Evolutionary conservation across 306 rosid species (phyloP).

Genomic region (Trichosanthes cucumerina): DNA sequence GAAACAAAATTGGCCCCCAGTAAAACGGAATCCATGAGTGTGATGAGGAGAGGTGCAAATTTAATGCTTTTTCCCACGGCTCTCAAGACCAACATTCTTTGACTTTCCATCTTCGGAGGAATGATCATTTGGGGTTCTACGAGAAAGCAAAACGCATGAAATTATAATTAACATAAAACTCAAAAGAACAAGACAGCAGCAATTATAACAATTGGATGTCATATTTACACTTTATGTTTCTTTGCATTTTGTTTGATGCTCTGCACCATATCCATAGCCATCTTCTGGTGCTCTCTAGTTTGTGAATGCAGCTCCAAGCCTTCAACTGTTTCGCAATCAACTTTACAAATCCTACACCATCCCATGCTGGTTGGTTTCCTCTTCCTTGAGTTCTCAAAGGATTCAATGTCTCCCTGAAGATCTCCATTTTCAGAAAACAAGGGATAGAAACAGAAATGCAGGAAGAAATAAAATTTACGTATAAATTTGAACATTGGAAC

Average conservation of each 20-base stretch:
- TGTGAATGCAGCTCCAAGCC: slow-evolving; percentile 95
- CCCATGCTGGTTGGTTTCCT: slow-evolving; percentile 73
- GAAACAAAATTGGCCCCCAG: slow-evolving; percentile 31
- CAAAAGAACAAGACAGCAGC: not conserved
- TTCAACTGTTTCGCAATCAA: slow-evolving; percentile 91
- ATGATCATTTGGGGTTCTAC: slow-evolving; percentile 49
- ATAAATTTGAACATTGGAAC: slow-evolving; percentile 19
- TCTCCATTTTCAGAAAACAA: slow-evolving; percentile 15
- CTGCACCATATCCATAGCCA: slow-evolving; percentile 87
- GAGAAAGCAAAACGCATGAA: slow-evolving; percentile 6
- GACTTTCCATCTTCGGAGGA: slow-evolving; percentile 58
- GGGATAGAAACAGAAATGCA: not conserved
- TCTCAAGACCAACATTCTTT: slow-evolving; percentile 38
- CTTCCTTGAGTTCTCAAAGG: slow-evolving; percentile 60
- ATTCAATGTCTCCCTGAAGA: slow-evolving; percentile 60
- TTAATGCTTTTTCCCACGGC: slow-evolving; percentile 51
- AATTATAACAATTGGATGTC: slow-evolving; percentile 9
- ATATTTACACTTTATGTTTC: slow-evolving; percentile 61
- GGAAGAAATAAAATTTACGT: not conserved
- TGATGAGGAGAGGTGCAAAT: slow-evolving; percentile 26
- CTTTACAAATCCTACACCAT: slow-evolving; percentile 96
- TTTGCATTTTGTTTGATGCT: slow-evolving; percentile 84
- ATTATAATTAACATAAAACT: not conserved
- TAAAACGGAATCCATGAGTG: slow-evolving; percentile 22
- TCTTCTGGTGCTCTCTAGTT: slow-evolving; percentile 86